These are phyloP conservation scores for Chionographis japonica DNA, from an alignment of 106 monocot species.

Conservation along the genomic window DNA sequence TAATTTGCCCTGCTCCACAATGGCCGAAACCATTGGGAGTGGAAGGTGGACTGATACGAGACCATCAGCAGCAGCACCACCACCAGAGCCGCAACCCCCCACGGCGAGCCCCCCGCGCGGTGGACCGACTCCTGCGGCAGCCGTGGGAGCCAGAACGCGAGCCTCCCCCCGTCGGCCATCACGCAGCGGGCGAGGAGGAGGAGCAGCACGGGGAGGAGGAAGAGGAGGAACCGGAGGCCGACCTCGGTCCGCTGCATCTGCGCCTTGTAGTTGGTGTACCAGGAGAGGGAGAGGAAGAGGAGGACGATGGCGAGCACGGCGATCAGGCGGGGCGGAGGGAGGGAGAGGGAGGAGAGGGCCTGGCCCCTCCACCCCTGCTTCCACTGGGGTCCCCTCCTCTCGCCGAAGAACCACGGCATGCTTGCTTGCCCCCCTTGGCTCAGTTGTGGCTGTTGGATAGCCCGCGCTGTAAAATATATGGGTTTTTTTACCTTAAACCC, in stretches of 20 bases:
- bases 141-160: slow-evolving; percentile 28
- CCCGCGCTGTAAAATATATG: no score
- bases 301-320: slow-evolving; percentile 72
- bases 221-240: slow-evolving; percentile 34
- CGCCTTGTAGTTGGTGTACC: slow-evolving; percentile 42
- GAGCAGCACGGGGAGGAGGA: slow-evolving; percentile 38
- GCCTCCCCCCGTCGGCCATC: slow-evolving; percentile 26
- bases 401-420: slow-evolving; percentile 19
- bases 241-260: slow-evolving; percentile 26
- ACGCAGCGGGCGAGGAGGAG: slow-evolving; percentile 22
- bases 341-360: slow-evolving; percentile 41
- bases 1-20: slow-evolving; percentile 9
- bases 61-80: slow-evolving; percentile 54
- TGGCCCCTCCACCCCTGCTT: slow-evolving; percentile 60
- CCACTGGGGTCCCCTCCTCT: slow-evolving; percentile 52
- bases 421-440: no score
- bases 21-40: slow-evolving; percentile 32
- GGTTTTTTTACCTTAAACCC: no score
- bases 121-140: slow-evolving; percentile 36
- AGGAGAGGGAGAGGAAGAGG: slow-evolving; percentile 61
- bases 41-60: slow-evolving; percentile 31
- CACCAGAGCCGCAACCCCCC: slow-evolving; percentile 58
- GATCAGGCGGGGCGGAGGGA: slow-evolving; percentile 60
- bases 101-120: slow-evolving; percentile 60
- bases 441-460: no score